Evolutionary conservation across 164 flowering plant genomes (phyloP).

Genomic region (Euptelea pleiosperma): DNA sequence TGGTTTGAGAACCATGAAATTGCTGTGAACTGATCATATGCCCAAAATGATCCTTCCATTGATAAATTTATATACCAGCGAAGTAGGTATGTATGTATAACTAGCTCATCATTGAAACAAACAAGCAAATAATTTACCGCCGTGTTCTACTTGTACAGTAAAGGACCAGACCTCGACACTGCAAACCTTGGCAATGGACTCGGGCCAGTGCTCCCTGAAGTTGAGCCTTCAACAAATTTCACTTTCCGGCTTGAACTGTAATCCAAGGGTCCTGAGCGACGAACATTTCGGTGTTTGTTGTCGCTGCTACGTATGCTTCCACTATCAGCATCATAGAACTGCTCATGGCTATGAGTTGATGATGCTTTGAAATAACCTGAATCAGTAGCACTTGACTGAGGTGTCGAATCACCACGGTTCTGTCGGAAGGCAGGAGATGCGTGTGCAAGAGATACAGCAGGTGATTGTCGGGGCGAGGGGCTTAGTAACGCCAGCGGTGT

Average conservation of each 20-base stretch:
- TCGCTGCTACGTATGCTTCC: constrained; percentile 38
- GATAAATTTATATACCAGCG: no score
- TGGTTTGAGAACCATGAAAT: no score
- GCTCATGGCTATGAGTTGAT: constrained; percentile 51
- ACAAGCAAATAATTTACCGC: background rate
- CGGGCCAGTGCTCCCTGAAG: constrained; percentile 76
- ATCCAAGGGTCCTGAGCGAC: constrained; percentile 91
- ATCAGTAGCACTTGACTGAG: constrained; percentile 40
- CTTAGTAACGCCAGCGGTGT: constrained; percentile 49
- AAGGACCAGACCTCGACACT: constrained; percentile 94
- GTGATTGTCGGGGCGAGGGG: constrained; percentile 76
- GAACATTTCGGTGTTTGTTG: constrained; percentile 43
- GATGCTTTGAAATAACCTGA: constrained; percentile 59
- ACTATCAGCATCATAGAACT: constrained; percentile 39
- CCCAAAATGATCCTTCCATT: no score
- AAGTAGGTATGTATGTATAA: no score
- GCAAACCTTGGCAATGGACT: constrained; percentile 96
- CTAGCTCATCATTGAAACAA: no score
- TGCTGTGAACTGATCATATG: no score
- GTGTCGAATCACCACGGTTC: constrained; percentile 54
- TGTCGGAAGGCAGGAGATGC: constrained; percentile 62
- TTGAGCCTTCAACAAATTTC: constrained; percentile 66
- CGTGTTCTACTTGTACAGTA: constrained; percentile 59
- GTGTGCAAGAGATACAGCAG: constrained; percentile 58
- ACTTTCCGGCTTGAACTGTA: constrained; percentile 70